Base-by-base conservation (phyloP, 1,284 basidiomycete species). In the Ustilago lituana region DNA sequence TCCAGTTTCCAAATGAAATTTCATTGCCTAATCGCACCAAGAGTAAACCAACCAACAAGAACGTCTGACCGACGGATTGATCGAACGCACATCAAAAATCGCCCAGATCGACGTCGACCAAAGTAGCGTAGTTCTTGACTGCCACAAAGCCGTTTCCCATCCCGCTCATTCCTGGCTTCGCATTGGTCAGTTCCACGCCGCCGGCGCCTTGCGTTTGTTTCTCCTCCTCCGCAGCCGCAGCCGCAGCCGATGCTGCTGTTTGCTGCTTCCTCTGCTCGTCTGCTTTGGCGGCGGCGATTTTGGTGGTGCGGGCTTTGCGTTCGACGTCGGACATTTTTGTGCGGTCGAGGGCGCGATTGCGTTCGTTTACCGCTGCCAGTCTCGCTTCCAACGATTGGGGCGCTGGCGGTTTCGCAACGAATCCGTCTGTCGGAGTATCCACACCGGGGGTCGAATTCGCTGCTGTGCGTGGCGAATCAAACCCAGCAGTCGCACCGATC, bases 301-400 rank as follows among this genome's bases (percentile, higher is more conserved):
- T 54, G 47, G 12, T 43, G 69, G 90, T 89, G 8, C 87, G 83
- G 61, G 89, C 77, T 41, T 76, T 77, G 1, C 88, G 79, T 83
- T 94, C 93, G 0, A 91, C 90, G 67, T 87, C 88, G 45, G 90
- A 86, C 61, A 93, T 88, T 1, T 88, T 86, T 73, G 93, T 92
- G 62, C 88, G 77, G 60, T 94, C 95, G 41, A 89, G 88, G 70
- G 87, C 87, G 37, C 91, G 87, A 81, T 97, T 95, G 48, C 92
- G 87, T 83, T 94, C 92, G 80, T 94, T 95, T 60, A 96, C 89
- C 79, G 85, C 88, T 17, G 89, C 87, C 27, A 94, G 71, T 87
- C 84, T 59, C 89, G 88, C 38, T 84, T 85, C 65, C 84, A 83
- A 6, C 84, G 82, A 55, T 36, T 70, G 41, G 2, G 43, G 20